A percentile compares a stretch with the other conserved stretches of the same genome.
These are phyloP conservation scores for Populus davidiana DNA, from an alignment of 345 rosid genomes.

Conservation along the genomic window DNA sequence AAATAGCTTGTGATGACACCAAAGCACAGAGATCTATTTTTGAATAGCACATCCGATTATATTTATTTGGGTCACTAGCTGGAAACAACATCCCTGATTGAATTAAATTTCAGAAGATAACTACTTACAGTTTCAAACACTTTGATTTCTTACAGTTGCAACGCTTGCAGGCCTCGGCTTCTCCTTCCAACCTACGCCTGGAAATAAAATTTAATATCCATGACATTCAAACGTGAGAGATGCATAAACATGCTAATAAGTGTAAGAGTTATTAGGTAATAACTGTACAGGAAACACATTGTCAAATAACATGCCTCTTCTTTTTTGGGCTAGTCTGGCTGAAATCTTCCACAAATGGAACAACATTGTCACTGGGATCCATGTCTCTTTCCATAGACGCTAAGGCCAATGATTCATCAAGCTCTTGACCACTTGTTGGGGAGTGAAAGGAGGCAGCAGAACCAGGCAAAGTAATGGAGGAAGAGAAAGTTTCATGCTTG, in stretches of 20 bases:
- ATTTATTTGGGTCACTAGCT: background rate
- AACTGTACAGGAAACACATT: background rate
- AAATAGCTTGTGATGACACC: background rate
- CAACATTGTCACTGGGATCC: conserved; percentile 36
- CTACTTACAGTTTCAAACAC: conserved; percentile 95
- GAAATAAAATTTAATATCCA: conserved; percentile 16
- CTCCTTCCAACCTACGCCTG: conserved; percentile 77
- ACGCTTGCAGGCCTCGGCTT: conserved; percentile 74
- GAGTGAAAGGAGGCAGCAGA: conserved; percentile 41
- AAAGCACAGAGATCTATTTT: background rate
- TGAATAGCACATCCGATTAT: background rate
- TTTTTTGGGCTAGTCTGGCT: conserved; percentile 72
- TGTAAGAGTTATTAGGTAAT: background rate
- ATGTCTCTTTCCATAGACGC: conserved; percentile 37
- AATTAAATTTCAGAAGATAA: background rate
- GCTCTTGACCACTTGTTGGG: conserved; percentile 37
- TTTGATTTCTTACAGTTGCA: conserved; percentile 95
- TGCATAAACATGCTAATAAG: background rate
- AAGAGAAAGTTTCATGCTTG: conserved; percentile 40
- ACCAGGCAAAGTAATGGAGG: conserved; percentile 42
- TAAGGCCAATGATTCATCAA: conserved; percentile 37
- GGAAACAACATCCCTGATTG: background rate
- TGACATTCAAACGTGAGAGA: background rate
- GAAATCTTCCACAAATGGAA: conserved; percentile 45
- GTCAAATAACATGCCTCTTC: conserved; percentile 51